Evolutionary conservation across 495 filamentous ascomycete genomes (phyloP).

Genomic region (Letharia columbiana): DNA sequence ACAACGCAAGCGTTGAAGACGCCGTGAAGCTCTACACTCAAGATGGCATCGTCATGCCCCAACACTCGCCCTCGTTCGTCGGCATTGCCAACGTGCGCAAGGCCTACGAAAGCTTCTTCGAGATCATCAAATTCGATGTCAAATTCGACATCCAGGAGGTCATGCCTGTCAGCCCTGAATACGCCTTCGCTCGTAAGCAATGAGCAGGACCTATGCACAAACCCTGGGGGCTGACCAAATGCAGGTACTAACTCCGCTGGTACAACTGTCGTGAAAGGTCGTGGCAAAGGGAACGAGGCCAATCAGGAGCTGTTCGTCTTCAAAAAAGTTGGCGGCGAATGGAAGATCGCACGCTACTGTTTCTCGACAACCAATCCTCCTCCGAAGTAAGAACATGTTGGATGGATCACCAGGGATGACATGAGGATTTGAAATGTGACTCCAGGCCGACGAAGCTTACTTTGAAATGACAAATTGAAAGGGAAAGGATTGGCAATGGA

Average conservation of each 20-base stretch:
- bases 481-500: neutral
- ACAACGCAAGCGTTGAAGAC: conserved; percentile 13
- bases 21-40: conserved; percentile 13
- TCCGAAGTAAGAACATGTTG: neutral
- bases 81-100: conserved; percentile 15
- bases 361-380: conserved; percentile 17
- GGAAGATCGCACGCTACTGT: conserved; percentile 21
- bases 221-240: neutral
- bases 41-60: conserved; percentile 21
- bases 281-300: conserved; percentile 11
- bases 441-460: neutral
- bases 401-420: neutral
- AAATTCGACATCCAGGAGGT: conserved; percentile 20
- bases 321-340: conserved; percentile 13
- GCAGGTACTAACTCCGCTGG: conserved; percentile 15
- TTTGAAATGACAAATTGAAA: neutral
- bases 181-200: conserved; percentile 3
- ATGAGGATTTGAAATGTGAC: neutral
- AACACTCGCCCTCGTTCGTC: conserved; percentile 14
- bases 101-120: conserved; percentile 14
- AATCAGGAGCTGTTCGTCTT: conserved; percentile 19
- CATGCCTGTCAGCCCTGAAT: conserved; percentile 13
- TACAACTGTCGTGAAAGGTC: conserved; percentile 10
- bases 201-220: neutral
- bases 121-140: conserved; percentile 18